Conservation (phyloP, 495 filamentous ascomycete genomes). For the Hypoxylon rickii region DNA sequence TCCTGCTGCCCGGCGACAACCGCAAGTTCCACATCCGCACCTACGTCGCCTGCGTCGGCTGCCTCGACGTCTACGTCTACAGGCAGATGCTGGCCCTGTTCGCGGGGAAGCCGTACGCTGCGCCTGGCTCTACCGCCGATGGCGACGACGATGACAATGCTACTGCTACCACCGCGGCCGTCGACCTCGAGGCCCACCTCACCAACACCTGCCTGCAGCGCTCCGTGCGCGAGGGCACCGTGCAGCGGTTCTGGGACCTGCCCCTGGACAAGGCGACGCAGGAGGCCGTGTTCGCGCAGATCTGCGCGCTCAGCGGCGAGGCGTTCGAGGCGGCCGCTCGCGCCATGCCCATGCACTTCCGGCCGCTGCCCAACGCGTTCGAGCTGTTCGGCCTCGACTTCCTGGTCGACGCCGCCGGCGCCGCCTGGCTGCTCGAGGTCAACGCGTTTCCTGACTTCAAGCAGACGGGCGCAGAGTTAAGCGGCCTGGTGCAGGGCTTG, state of each 20-base stretch:
- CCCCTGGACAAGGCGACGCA: slow-evolving; percentile 45
- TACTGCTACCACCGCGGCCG: not conserved
- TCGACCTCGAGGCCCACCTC: slow-evolving; percentile 72
- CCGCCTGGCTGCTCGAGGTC: slow-evolving; percentile 81
- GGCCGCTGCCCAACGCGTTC: slow-evolving; percentile 82
- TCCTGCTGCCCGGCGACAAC: slow-evolving; percentile 69
- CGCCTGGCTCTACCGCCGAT: slow-evolving; percentile 42
- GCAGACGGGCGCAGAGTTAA: slow-evolving; percentile 80
- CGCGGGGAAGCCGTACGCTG: slow-evolving; percentile 67
- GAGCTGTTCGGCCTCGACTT: slow-evolving; percentile 94
- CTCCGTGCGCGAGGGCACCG: slow-evolving; percentile 44
- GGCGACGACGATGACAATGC: too few species aligned
- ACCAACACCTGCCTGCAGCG: slow-evolving; percentile 96
- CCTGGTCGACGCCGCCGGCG: slow-evolving; percentile 68
- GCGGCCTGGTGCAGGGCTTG: slow-evolving; percentile 70
- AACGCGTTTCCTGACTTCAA: slow-evolving; percentile 95
- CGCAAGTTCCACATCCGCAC: slow-evolving; percentile 94
- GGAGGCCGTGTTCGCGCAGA: slow-evolving; percentile 68
- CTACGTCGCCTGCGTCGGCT: slow-evolving; percentile 82
- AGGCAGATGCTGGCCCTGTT: slow-evolving; percentile 90
- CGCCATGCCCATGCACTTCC: slow-evolving; percentile 87
- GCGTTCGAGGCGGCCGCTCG: slow-evolving; percentile 83
- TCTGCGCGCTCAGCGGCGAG: slow-evolving; percentile 71
- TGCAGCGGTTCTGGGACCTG: slow-evolving; percentile 73
- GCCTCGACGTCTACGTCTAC: slow-evolving; percentile 84